A percentile compares a stretch with the other conserved stretches of the same genome.
These are phyloP conservation scores for Annona cherimola DNA, from an alignment of 164 flowering plant genomes.

Conservation along the genomic window DNA sequence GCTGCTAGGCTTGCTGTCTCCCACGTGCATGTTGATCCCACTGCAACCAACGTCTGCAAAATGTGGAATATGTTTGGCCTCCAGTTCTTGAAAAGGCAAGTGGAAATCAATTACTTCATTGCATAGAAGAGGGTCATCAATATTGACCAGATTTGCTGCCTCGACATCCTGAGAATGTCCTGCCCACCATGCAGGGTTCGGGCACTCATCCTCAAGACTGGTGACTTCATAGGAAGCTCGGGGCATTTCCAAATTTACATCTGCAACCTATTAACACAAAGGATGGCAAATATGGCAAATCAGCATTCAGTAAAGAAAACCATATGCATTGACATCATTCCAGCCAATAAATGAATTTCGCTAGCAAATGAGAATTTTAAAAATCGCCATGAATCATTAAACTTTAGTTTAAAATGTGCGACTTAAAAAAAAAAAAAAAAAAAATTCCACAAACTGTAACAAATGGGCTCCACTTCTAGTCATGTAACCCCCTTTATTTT, in stretches of 20 bases:
- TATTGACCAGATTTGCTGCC: conserved; percentile 15
- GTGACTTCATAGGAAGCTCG: conserved; percentile 8
- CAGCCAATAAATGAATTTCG: too few relatives aligned
- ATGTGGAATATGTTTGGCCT: conserved; percentile 12
- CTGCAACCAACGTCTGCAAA: conserved; percentile 6
- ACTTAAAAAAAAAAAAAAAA: too few relatives aligned
- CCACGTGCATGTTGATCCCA: conserved; percentile 12
- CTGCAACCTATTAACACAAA: conserved; percentile 28
- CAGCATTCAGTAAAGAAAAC: too few relatives aligned
- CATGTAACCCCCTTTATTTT: too few relatives aligned
- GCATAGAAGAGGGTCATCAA: conserved; percentile 40
- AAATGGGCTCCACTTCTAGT: too few relatives aligned
- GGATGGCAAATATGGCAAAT: not conserved
- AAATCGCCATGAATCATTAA: too few relatives aligned
- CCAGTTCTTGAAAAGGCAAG: conserved; percentile 19
- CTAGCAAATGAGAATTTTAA: too few relatives aligned
- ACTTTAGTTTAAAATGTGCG: too few relatives aligned
- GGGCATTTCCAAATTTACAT: conserved; percentile 16
- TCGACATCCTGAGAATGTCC: conserved; percentile 61
- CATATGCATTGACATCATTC: too few relatives aligned
- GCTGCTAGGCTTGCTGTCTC: conserved; percentile 18
- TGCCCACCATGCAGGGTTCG: conserved; percentile 36
- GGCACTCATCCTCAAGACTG: conserved; percentile 20
- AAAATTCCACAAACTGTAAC: too few relatives aligned
- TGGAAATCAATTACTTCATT: conserved; percentile 40